These are phyloP conservation scores for Cunninghamia lanceolata DNA, from an alignment of 75 land plant species.

Conservation along the genomic window DNA sequence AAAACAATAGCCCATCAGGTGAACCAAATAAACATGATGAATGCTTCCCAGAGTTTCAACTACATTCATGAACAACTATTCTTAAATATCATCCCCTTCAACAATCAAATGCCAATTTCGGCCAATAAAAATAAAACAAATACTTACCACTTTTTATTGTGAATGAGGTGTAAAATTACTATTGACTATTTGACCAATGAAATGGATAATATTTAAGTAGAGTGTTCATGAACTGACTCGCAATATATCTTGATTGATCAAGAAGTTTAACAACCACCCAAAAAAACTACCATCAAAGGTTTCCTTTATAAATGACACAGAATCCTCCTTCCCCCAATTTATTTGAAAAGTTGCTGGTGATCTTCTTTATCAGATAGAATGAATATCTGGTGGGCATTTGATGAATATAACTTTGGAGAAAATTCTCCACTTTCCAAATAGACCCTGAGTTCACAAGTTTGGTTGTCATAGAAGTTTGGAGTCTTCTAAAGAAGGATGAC, in stretches of 20 bases:
- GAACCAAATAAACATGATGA: conserved; percentile 39
- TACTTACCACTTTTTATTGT: too few species aligned
- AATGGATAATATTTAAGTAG: too few species aligned
- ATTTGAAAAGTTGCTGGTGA: conserved; percentile 10
- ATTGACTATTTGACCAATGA: too few species aligned
- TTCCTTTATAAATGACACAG: conserved; percentile 14
- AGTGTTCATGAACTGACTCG: too few species aligned
- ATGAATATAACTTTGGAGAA: background rate
- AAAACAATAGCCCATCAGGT: conserved; percentile 32
- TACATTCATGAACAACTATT: conserved; percentile 14
- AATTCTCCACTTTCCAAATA: background rate
- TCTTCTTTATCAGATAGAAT: background rate
- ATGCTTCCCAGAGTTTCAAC: conserved; percentile 27
- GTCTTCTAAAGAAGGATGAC: background rate
- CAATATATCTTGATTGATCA: background rate
- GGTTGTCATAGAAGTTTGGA: too few species aligned
- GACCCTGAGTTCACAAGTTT: background rate
- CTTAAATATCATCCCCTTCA: too few species aligned
- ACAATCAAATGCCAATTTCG: too few species aligned
- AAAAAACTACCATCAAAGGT: background rate
- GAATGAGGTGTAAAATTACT: too few species aligned
- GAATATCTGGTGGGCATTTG: conserved; percentile 12
- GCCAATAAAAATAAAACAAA: too few species aligned
- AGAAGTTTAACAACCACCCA: conserved; percentile 11
- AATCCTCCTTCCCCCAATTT: conserved; percentile 14